Percentiles rank a stretch among this genome's conserved stretches.
These are phyloP conservation scores for Globisporangium irregulare DNA, from an alignment of 352 stramenopile genomes.

Conservation along the genomic window DNA sequence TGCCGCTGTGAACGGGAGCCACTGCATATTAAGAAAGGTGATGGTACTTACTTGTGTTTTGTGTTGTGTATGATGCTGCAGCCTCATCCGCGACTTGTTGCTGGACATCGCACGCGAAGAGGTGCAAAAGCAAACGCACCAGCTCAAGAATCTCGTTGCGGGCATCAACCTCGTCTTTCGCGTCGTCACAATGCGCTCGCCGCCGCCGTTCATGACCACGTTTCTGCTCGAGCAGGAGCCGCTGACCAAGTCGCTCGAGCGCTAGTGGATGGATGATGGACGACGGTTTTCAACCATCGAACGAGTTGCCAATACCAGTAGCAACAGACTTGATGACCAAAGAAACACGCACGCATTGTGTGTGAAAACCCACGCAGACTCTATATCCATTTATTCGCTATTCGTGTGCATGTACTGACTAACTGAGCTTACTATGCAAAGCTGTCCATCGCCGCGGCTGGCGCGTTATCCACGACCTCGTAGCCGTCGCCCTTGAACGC, in stretches of 20 bases:
- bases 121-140: slow-evolving; percentile 19
- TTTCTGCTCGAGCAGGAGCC: slow-evolving; percentile 65
- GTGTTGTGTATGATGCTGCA: slow-evolving; percentile 11
- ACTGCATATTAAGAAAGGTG: neutral
- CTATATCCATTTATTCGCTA: slow-evolving; percentile 2
- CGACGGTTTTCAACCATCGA: neutral
- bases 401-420: neutral
- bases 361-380: neutral
- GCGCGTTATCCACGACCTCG: slow-evolving; percentile 69
- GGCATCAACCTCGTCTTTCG: slow-evolving; percentile 56
- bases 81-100: slow-evolving; percentile 52
- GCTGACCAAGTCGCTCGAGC: slow-evolving; percentile 39
- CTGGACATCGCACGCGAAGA: slow-evolving; percentile 30
- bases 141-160: slow-evolving; percentile 36
- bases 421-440: slow-evolving; percentile 36
- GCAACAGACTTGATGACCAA: neutral
- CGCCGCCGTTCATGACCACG: slow-evolving; percentile 62
- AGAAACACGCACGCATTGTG: neutral
- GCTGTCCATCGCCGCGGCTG: slow-evolving; percentile 63
- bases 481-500: slow-evolving; percentile 63
- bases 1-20: neutral
- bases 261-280: neutral
- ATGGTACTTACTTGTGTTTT: neutral
- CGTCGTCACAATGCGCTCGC: slow-evolving; percentile 53
- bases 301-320: neutral